phyloP scores from a whole-genome alignment of 805 yeast species.

The Isabelozyma rhagii region DNA sequence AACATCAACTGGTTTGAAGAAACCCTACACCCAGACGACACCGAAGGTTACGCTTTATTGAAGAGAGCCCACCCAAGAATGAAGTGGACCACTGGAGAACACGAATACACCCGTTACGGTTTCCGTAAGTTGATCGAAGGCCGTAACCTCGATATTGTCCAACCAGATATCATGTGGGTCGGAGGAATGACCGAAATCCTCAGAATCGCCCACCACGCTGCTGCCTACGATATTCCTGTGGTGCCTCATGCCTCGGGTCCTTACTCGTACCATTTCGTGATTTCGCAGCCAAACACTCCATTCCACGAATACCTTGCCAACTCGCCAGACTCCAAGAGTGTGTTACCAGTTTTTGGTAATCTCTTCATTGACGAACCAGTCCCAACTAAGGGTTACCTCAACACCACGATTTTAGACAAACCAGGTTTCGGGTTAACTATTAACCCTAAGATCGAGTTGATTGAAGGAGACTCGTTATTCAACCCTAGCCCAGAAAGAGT shows the following conservation, averaged over 20 bases:
- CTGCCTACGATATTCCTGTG: conserved; percentile 51
- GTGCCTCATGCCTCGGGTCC: conserved; percentile 57
- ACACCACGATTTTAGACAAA: conserved; percentile 38
- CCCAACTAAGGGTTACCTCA: conserved; percentile 42
- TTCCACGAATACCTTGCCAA: conserved; percentile 52
- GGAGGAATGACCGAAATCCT: conserved; percentile 50
- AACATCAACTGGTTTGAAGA: conserved; percentile 54
- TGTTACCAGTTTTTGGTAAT: conserved; percentile 46
- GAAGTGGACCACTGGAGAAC: conserved; percentile 54
- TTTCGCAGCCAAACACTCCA: conserved; percentile 48
- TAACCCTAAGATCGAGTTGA: conserved; percentile 40
- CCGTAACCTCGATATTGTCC: conserved; percentile 45
- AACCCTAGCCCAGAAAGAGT: conserved; percentile 40
- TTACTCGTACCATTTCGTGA: conserved; percentile 49
- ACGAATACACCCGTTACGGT: conserved; percentile 50
- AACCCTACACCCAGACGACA: conserved; percentile 50
- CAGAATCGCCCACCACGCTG: conserved; percentile 46
- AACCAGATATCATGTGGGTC: conserved; percentile 55
- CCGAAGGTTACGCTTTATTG: conserved; percentile 44
- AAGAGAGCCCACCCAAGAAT: conserved; percentile 46
- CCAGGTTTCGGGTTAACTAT: conserved; percentile 50
- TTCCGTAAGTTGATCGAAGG: conserved; percentile 50
- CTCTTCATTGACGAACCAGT: conserved; percentile 47
- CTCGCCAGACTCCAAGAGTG: conserved; percentile 45
- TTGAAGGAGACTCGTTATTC: conserved; percentile 37